Evolutionary conservation across 192 early-diverging fungal species (phyloP), one percentile per base, ranked within the genome.

Genomic region (Geosiphon pyriformis): DNA sequence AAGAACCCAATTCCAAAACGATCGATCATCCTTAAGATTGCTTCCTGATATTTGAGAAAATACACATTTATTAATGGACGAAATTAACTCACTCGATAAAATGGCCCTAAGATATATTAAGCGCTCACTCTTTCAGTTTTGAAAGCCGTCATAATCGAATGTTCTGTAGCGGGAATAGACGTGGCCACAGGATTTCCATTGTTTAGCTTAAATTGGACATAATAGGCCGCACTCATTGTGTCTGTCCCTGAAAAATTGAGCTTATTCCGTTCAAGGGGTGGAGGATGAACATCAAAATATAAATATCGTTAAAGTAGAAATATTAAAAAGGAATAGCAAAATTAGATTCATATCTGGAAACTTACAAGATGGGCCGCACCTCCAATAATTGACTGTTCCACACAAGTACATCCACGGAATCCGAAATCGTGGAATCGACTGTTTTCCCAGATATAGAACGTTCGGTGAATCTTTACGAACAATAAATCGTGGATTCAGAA

Each of bases 161-260:
- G 93, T 69, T 95, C 93, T 1, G 91, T 95, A 0, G 93, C 90
- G 0, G 93, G 93, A 54, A 95, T 86, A 32, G 91, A 90, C 3
- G 78, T 82, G 1, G 75, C 93, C 20, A 93, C 83, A 0, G 91
- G 82, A 8, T 83, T 80, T 1, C 91, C 90, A 42, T 70, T 71
- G 57, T 95, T 95, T 31, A 93, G 81, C 25, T 80, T 51, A 49
- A 83, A 88, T 70, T 95, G 91, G 4, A 83, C 91, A 73, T 89
- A 90, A 61, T 76, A 93, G 0, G 87, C 87, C 1, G 91, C 91
- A 46, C 79, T 82, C 71, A 95, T 69, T 6, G 90, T 95, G 61
- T 93, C 93, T 0, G 87, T 85, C 27, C 91, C 91, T 31, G 78
- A 78, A 68, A 93, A 95, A 62, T 88, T 92, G 64, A 94, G 76